phyloP scores from a whole-genome alignment of 139 green algal species.

The Closterium sp. region DNA sequence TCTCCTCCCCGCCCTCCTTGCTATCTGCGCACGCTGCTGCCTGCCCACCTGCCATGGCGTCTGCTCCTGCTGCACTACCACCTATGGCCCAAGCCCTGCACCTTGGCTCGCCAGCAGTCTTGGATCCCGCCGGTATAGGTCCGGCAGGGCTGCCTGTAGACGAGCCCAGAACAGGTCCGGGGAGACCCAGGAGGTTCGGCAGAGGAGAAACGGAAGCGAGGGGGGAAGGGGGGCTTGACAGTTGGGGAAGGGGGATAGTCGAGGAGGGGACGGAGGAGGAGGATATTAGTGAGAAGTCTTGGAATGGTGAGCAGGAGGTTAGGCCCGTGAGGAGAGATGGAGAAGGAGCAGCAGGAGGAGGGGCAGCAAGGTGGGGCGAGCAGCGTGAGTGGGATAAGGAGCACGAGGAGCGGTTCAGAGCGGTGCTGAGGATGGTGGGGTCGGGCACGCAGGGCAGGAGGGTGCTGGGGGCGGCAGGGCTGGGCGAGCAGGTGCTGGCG shows the following conservation, averaged over 20 bases:
- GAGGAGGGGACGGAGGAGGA: background rate
- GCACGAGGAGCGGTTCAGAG: background rate
- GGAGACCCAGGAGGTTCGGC: background rate
- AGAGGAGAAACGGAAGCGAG: background rate
- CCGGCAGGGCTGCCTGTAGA: background rate
- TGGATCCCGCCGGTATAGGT: background rate
- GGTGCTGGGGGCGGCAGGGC: background rate
- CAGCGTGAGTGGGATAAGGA: background rate
- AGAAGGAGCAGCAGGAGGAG: background rate
- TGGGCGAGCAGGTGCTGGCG: background rate
- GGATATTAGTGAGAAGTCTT: background rate
- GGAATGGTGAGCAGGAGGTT: background rate
- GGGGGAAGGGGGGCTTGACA: background rate
- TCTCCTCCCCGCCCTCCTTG: too few species aligned
- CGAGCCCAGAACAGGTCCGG: background rate
- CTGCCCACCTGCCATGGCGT: background rate
- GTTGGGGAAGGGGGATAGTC: background rate
- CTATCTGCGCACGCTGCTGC: too few species aligned
- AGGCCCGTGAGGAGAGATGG: background rate
- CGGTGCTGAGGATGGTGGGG: constrained; percentile 12
- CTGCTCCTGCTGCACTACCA: background rate
- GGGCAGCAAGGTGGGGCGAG: background rate
- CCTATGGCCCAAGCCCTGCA: background rate
- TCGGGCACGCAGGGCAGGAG: background rate
- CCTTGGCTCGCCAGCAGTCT: background rate